phyloP scores from a whole-genome alignment of 2,329 filamentous ascomycete genomes.

The Fusarium musae region DNA sequence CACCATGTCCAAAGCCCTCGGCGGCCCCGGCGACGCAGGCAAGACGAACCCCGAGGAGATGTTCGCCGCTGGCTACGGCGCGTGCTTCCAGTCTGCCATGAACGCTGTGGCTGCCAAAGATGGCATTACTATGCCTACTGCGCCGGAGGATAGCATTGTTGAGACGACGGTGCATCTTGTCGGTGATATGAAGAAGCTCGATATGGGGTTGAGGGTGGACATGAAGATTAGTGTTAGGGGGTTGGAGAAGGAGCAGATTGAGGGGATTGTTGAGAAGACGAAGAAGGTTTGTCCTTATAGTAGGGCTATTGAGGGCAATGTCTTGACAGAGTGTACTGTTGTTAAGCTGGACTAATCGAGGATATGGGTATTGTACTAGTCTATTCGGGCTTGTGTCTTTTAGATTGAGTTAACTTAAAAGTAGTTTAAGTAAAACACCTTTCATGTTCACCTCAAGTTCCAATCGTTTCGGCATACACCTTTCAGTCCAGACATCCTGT shows the following conservation, averaged over 20 bases:
- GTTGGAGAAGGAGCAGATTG: neutral
- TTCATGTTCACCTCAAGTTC: no score
- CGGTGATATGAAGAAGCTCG: conserved; percentile 15
- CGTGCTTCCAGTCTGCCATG: conserved; percentile 26
- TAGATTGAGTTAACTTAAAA: neutral
- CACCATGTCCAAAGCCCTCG: conserved; percentile 26
- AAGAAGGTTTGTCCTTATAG: conserved; percentile 13
- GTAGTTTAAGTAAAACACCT: no score
- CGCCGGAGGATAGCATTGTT: conserved; percentile 13
- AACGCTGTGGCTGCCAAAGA: conserved; percentile 17
- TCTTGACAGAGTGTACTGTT: conserved; percentile 3
- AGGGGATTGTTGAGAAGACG: conserved; percentile 9
- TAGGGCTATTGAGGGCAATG: neutral
- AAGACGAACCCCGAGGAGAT: conserved; percentile 19
- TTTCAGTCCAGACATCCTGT: no score
- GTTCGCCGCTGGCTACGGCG: conserved; percentile 21
- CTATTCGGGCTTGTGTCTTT: rapidly evolving
- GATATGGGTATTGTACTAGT: rapidly evolving
- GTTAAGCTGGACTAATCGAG: neutral
- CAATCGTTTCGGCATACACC: no score
- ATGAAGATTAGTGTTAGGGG: conserved; percentile 27
- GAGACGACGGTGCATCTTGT: conserved; percentile 21
- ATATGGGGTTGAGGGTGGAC: conserved; percentile 12
- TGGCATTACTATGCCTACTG: conserved; percentile 6
- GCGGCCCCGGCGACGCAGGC: conserved; percentile 16